A percentile compares a stretch with the other conserved stretches of the same genome.
phyloP scores from a whole-genome alignment of 495 filamentous ascomycete species.

The Pyrenula massariospora region DNA sequence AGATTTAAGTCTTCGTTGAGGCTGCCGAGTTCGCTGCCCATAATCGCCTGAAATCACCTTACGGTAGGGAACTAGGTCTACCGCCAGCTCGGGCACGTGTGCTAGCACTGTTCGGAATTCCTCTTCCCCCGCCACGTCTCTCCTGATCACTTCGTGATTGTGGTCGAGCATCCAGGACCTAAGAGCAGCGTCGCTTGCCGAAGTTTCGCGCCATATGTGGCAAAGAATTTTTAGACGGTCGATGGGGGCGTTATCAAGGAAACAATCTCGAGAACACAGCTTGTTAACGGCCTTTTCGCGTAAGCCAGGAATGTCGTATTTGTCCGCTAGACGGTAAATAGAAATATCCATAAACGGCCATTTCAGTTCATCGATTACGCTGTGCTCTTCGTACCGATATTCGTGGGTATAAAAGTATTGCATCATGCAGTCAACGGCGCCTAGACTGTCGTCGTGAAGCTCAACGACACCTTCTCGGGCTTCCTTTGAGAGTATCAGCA shows the following conservation, averaged over 20 bases:
- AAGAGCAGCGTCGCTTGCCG: not conserved
- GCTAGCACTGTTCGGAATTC: not conserved
- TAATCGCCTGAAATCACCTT: not conserved
- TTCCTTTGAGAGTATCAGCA: not conserved
- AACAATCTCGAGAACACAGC: not conserved
- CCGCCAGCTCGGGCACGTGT: not conserved
- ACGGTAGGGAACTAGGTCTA: not conserved
- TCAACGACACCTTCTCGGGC: not conserved
- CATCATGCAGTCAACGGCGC: not conserved
- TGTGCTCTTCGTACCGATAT: not conserved
- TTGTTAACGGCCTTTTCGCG: not conserved
- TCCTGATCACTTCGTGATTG: not conserved
- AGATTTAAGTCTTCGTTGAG: not conserved
- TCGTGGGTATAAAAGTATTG: not conserved
- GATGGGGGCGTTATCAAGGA: not conserved
- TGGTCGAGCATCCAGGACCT: not conserved
- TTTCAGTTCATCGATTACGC: not conserved
- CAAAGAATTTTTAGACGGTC: not conserved
- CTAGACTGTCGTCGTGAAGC: not conserved
- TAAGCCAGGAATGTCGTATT: not conserved
- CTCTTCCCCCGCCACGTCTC: not conserved
- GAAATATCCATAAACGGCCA: not conserved
- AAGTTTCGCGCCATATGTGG: not conserved
- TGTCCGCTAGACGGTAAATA: not conserved
- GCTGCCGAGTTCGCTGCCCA: not conserved